phyloP scores from a whole-genome alignment of 495 filamentous ascomycete species.

The Penicilliopsis zonata region DNA sequence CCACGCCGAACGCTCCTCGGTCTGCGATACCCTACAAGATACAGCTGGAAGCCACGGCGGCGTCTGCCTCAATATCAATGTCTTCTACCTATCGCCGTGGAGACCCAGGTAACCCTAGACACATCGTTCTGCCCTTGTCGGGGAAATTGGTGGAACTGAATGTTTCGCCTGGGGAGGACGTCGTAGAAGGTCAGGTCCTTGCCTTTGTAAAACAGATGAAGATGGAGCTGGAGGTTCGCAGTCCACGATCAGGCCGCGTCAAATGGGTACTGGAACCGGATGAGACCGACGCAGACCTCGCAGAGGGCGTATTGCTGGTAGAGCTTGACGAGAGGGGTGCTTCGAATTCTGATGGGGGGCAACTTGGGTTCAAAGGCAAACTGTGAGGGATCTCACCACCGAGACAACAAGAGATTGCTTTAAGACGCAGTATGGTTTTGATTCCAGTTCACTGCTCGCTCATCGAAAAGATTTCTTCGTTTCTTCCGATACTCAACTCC shows the following conservation, averaged over 20 bases:
- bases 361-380: too few relatives aligned
- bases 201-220: slow-evolving; percentile 57
- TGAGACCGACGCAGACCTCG: slow-evolving; percentile 46
- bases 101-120: slow-evolving; percentile 35
- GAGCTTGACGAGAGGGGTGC: slow-evolving; percentile 32
- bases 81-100: slow-evolving; percentile 39
- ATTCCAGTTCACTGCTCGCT: too few relatives aligned
- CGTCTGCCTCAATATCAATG: slow-evolving; percentile 33
- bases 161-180: slow-evolving; percentile 39
- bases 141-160: slow-evolving; percentile 47
- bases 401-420: too few relatives aligned
- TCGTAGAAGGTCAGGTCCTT: slow-evolving; percentile 42
- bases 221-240: slow-evolving; percentile 51
- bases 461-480: too few relatives aligned
- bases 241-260: slow-evolving; percentile 33
- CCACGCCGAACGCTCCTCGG: slow-evolving; percentile 21
- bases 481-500: too few relatives aligned
- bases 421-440: too few relatives aligned
- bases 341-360: too few relatives aligned
- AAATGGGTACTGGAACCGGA: slow-evolving; percentile 45
- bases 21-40: slow-evolving; percentile 26
- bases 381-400: too few relatives aligned
- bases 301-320: slow-evolving; percentile 42
- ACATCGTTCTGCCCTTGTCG: slow-evolving; percentile 45
- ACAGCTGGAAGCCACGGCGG: slow-evolving; percentile 33